A percentile compares a stretch with the other conserved stretches of the same genome.
Conservation (phyloP, 2,329 filamentous ascomycete species). For the Penicillium nordicum region DNA sequence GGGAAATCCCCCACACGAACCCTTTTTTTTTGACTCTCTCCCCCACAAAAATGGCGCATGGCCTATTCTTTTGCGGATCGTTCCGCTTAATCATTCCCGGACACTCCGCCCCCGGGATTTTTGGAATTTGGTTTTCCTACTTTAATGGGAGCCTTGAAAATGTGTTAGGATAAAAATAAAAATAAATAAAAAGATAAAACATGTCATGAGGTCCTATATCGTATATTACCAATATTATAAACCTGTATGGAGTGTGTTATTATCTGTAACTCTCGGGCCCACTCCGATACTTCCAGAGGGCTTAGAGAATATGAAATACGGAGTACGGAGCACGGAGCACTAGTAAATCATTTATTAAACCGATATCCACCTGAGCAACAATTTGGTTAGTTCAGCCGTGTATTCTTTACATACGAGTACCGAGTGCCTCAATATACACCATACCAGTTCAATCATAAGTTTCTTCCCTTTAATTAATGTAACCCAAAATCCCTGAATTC, state of each 20-base stretch:
- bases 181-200: not conserved
- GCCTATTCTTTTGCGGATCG: slow-evolving; percentile 17
- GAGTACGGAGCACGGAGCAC: too few species aligned
- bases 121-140: not conserved
- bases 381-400: not conserved
- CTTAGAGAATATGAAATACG: not conserved
- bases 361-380: not conserved
- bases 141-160: not conserved
- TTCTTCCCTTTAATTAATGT: not conserved
- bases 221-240: not conserved
- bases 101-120: slow-evolving; percentile 11
- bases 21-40: slow-evolving; percentile 17
- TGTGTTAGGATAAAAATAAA: not conserved
- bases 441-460: not conserved
- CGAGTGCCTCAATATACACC: not conserved
- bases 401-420: not conserved
- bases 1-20: slow-evolving; percentile 25
- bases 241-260: not conserved
- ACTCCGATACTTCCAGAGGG: not conserved
- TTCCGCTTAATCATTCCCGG: slow-evolving; percentile 10
- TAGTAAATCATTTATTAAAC: too few species aligned
- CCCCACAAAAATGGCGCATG: slow-evolving; percentile 30
- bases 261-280: slow-evolving; percentile 3
- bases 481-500: not conserved
- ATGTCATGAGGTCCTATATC: slow-evolving; percentile 2